Evolutionary conservation across 495 filamentous ascomycete genomes (phyloP), one percentile per base, ranked within the genome.

Genomic region (Oleoguttula mirabilis): DNA sequence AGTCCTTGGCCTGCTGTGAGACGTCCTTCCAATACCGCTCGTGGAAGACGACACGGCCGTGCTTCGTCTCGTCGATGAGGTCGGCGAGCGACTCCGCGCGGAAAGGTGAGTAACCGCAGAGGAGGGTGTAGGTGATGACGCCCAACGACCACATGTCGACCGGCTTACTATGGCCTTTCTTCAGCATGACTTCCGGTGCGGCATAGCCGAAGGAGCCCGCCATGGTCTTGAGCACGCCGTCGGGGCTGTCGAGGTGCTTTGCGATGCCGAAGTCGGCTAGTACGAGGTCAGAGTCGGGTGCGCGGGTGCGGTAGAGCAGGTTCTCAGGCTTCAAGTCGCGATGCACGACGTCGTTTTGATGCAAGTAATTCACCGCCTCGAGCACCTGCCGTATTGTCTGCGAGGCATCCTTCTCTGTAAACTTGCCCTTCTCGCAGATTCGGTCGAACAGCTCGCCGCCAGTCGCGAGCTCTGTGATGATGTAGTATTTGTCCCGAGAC

Each of bases 81-180:
- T 95, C 90, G 43, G 80, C 75, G 21, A 99, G 66, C 54, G 82
- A 93, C 62, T 99, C 90, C 48, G 84, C 85, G 41, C 90, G 80
- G 77, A 96, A 99, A 21, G 90, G 90, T 10, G 88, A 94, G 64
- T 99, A 99, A 37, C 90, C 90, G 63, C 90, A 99, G 30, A 99
- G 83, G n/a, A 99, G 73, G 12, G 92, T 96, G 66, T 99, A 99
- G 21, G 92, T 96, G 57, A 99, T 96, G 51, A 99, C 88, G 50
- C 90, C 90, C 54, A 99, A 69, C 7, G 88, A 95, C 90, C 90
- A 99, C 84, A 99, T 92, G 57, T 99, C 90, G 21, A 96, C 90
- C n/a, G 90, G 83, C 60, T 96, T 96, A 55, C 92, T 90, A 58
- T 99, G 90, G 27, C 92, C 90, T 51, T 84, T 75, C 68, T 94